Conservation (phyloP, 2,329 filamentous ascomycete species). For the Penicillium vulpinum region DNA sequence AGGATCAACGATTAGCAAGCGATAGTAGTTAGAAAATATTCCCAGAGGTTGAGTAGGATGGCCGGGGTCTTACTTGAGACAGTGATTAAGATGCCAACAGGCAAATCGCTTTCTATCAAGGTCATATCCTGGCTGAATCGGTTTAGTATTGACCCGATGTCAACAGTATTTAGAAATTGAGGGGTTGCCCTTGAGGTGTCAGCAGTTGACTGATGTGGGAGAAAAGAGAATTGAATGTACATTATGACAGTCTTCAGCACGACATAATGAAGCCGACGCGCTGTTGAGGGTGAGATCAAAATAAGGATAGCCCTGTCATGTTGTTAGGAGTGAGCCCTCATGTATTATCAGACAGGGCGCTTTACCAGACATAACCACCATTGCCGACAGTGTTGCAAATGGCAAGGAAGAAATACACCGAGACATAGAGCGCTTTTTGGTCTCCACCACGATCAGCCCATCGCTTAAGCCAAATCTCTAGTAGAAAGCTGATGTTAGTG, state of each 20-base stretch:
- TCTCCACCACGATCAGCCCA: not conserved
- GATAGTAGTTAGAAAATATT: not conserved
- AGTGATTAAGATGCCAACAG: not conserved
- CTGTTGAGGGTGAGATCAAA: not conserved
- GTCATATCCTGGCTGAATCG: not conserved
- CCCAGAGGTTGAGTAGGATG: not conserved
- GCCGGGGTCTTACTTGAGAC: not conserved
- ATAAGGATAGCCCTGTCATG: not conserved
- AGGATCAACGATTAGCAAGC: not conserved
- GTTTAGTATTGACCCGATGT: not conserved
- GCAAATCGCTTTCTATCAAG: not conserved
- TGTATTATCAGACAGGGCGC: not conserved
- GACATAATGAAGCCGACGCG: not conserved
- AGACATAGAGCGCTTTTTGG: not conserved
- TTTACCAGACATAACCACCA: not conserved
- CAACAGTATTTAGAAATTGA: not conserved
- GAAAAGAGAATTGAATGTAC: not conserved
- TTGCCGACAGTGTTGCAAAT: not conserved
- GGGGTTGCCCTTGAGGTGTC: not conserved
- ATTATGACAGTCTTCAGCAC: not conserved
- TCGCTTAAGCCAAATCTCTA: not conserved
- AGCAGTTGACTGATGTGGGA: not conserved
- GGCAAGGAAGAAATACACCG: not conserved
- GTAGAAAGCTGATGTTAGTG: not conserved
- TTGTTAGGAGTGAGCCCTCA: not conserved